Conservation (phyloP, 306 rosid species). For the Coriaria nepalensis region DNA sequence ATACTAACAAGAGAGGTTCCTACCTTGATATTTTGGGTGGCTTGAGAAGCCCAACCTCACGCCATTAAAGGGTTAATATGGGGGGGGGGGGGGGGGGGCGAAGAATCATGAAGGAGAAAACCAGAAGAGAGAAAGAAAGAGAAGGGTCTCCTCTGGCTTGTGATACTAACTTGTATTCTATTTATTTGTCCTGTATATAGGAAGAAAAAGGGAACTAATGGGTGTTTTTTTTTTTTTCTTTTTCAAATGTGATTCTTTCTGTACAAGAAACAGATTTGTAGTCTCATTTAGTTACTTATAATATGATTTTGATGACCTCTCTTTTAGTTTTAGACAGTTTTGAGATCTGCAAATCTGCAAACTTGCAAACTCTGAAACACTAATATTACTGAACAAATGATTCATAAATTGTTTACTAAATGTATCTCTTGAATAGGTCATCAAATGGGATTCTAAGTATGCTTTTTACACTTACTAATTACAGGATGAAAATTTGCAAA, state of each 20-base stretch:
- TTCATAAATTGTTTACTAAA: too few relatives aligned
- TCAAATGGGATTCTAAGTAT: conserved; percentile 7
- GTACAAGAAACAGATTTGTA: conserved; percentile 18
- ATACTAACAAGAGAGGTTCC: conserved; percentile 35
- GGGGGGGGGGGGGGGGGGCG: conserved; percentile 4
- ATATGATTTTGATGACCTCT: conserved; percentile 12
- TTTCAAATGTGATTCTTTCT: conserved; percentile 12
- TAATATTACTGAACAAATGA: neutral
- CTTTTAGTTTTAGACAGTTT: conserved; percentile 3
- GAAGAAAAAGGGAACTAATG: conserved; percentile 19
- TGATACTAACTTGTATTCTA: conserved; percentile 23
- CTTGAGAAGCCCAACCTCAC: conserved; percentile 73
- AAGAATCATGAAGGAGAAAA: neutral
- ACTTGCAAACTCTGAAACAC: neutral
- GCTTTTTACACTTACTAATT: conserved; percentile 23
- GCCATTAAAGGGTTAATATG: conserved; percentile 36
- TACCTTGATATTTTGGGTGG: conserved; percentile 72
- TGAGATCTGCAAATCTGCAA: neutral
- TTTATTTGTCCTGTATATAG: conserved; percentile 49
- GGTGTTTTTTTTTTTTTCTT: conserved; percentile 16
- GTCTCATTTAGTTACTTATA: conserved; percentile 15
- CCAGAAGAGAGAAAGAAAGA: conserved; percentile 14
- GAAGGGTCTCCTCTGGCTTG: conserved; percentile 17
- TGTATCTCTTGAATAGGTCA: too few relatives aligned
- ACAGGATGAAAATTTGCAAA: conserved; percentile 25